phyloP scores from a whole-genome alignment of 2,329 filamentous ascomycete genomes.

The Orbilia quercus region DNA sequence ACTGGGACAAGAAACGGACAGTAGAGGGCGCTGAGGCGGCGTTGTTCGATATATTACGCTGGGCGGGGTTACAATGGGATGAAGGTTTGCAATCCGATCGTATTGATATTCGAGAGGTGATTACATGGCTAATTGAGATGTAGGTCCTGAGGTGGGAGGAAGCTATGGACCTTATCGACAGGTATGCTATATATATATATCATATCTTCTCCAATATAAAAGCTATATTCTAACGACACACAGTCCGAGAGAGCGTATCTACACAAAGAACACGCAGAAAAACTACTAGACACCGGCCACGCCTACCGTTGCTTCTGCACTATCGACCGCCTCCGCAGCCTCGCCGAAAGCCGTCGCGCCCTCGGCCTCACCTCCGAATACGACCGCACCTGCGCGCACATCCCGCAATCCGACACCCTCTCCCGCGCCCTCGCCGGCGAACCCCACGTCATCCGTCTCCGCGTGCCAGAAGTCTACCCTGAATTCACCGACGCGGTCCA shows the following conservation, averaged over 20 bases:
- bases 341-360: slow-evolving; percentile 73
- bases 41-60: slow-evolving; percentile 81
- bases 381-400: slow-evolving; percentile 77
- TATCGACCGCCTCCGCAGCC: slow-evolving; percentile 74
- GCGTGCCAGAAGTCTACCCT: slow-evolving; percentile 71
- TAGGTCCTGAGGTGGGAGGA: slow-evolving; percentile 82
- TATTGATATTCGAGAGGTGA: background rate
- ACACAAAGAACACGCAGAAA: slow-evolving; percentile 77
- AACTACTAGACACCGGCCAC: slow-evolving; percentile 75
- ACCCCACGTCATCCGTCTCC: slow-evolving; percentile 75
- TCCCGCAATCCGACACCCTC: slow-evolving; percentile 75
- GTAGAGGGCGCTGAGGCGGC: slow-evolving; percentile 81
- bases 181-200: too few species aligned
- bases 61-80: slow-evolving; percentile 92
- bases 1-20: slow-evolving; percentile 76
- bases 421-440: slow-evolving; percentile 76
- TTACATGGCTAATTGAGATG: background rate
- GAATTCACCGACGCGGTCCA: slow-evolving; percentile 83
- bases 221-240: background rate
- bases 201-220: too few species aligned
- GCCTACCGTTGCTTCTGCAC: slow-evolving; percentile 96
- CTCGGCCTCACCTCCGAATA: slow-evolving; percentile 72
- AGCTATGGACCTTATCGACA: slow-evolving; percentile 87
- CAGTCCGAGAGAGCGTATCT: slow-evolving; percentile 81
- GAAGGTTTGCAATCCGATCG: slow-evolving; percentile 71